These are phyloP conservation scores for Magnaporthiopsis incrustans DNA, from an alignment of 2,329 filamentous ascomycete genomes.

Conservation along the genomic window DNA sequence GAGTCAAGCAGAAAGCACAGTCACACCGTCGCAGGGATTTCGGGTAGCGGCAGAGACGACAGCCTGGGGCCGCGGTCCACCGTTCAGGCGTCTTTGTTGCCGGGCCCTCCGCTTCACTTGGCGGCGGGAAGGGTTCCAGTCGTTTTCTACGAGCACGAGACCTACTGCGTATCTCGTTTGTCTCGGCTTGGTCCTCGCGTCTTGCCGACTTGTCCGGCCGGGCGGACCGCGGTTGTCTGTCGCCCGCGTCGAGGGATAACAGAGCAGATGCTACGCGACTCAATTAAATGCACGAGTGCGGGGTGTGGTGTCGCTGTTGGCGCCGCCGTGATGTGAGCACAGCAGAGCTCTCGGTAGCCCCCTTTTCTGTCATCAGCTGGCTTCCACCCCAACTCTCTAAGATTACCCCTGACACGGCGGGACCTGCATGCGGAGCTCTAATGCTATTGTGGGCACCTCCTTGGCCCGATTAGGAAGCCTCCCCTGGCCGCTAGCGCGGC, in stretches of 20 bases:
- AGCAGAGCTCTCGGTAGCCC: neutral
- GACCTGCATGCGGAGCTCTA: neutral
- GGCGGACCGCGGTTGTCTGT: neutral
- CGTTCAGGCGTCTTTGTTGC: neutral
- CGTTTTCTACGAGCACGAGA: neutral
- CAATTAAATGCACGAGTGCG: neutral
- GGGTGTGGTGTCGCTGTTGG: neutral
- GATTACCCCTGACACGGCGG: neutral
- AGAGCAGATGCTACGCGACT: neutral
- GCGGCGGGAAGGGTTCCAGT: neutral
- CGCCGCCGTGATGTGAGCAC: neutral
- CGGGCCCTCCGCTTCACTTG: neutral
- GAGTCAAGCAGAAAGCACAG: neutral
- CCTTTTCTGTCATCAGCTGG: neutral
- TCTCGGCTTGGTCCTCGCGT: too few species aligned
- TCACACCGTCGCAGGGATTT: neutral
- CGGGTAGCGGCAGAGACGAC: neutral
- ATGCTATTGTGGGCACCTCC: neutral
- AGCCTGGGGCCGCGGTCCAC: neutral
- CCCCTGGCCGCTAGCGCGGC: neutral
- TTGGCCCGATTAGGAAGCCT: neutral
- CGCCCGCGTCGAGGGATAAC: too few species aligned
- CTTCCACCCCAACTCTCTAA: neutral
- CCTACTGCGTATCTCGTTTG: too few species aligned
- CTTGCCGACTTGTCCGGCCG: too few species aligned